phyloP scores from a whole-genome alignment of 192 early-diverging fungal species.

The Coemansia sp. region DNA sequence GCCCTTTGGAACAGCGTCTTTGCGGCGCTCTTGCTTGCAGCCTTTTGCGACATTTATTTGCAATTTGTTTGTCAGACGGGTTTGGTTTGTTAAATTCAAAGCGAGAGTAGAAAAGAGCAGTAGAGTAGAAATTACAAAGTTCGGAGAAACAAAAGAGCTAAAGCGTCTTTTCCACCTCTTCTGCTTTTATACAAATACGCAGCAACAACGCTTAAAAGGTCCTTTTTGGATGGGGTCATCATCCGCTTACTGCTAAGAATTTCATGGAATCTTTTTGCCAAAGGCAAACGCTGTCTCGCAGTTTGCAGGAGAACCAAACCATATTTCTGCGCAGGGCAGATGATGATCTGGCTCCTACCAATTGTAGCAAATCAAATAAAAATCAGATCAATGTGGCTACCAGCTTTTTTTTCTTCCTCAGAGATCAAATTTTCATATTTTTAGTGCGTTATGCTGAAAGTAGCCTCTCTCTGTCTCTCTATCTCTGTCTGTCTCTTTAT shows the following conservation, averaged over 20 bases:
- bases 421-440: not conserved
- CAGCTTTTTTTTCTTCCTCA: not conserved
- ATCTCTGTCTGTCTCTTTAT: not conserved
- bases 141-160: not conserved
- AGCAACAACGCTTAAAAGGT: no score
- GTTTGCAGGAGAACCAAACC: no score
- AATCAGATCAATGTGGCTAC: slow-evolving; percentile 10
- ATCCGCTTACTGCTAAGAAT: not conserved
- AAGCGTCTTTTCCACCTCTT: not conserved
- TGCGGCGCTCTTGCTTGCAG: slow-evolving; percentile 31
- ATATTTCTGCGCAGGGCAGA: no score
- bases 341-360: no score
- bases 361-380: not conserved
- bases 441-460: no score
- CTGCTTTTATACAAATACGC: no score
- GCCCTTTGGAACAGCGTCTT: slow-evolving; percentile 55
- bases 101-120: not conserved
- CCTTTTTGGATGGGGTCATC: no score
- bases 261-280: not conserved
- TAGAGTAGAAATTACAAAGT: not conserved
- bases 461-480: not conserved
- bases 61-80: not conserved
- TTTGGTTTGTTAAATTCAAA: not conserved
- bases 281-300: not conserved
- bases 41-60: slow-evolving; percentile 5